These are phyloP conservation scores for Shiraia sp. DNA, from an alignment of 2,329 filamentous ascomycete genomes.

Conservation along the genomic window DNA sequence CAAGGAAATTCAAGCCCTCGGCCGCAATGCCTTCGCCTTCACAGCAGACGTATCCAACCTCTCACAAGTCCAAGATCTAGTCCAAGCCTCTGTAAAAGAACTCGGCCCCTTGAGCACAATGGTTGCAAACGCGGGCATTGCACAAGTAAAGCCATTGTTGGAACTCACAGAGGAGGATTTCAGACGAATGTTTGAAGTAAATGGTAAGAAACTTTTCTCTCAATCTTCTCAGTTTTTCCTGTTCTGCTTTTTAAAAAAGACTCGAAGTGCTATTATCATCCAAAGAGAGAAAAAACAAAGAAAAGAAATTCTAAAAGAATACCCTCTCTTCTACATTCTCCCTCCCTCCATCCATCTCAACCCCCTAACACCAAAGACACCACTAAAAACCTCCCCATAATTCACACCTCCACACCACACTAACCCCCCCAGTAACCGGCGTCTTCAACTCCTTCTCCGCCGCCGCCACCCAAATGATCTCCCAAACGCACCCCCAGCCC, in stretches of 20 bases:
- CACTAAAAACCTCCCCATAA: too few species aligned
- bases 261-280: too few species aligned
- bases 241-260: too few species aligned
- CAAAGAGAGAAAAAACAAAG: too few species aligned
- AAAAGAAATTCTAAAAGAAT: too few species aligned
- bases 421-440: conserved; percentile 54
- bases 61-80: conserved; percentile 56
- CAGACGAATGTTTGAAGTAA: conserved; percentile 64
- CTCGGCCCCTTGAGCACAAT: conserved; percentile 58
- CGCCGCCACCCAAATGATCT: conserved; percentile 68
- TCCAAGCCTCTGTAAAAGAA: conserved; percentile 56
- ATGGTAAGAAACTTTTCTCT: conserved; percentile 41
- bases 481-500: conserved; percentile 54
- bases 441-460: conserved; percentile 67
- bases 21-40: conserved; percentile 58
- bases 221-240: background rate
- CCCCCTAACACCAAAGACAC: background rate
- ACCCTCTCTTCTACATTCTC: too few species aligned
- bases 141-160: conserved; percentile 60
- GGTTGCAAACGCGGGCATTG: conserved; percentile 67
- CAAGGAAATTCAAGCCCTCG: conserved; percentile 57
- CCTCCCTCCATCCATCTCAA: background rate
- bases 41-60: conserved; percentile 65
- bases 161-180: conserved; percentile 63
- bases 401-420: too few species aligned